phyloP scores from a whole-genome alignment of 257 asterid genomes.

The Solanum clarkiae region DNA sequence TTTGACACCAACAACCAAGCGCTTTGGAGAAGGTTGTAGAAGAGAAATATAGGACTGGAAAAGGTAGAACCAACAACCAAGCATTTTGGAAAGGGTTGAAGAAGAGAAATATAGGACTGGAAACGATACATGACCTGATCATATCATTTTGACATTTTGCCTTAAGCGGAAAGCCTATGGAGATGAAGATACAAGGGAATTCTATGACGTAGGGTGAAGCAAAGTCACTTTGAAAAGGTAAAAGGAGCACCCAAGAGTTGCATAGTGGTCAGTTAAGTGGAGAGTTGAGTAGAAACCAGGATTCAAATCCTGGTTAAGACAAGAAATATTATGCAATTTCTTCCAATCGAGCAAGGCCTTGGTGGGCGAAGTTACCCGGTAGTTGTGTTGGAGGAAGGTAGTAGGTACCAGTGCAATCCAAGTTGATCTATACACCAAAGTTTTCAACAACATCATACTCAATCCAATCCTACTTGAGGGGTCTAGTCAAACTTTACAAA shows the following conservation, averaged over 20 bases:
- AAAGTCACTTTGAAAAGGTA: background rate
- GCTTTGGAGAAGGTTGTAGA: background rate
- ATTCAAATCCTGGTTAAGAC: background rate
- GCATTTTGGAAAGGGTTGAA: background rate
- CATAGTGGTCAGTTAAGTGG: background rate
- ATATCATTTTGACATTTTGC: background rate
- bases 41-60: background rate
- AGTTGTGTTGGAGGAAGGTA: background rate
- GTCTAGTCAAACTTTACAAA: background rate
- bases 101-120: background rate
- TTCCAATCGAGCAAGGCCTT: background rate
- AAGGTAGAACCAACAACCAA: background rate
- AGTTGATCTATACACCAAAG: background rate
- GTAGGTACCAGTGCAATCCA: background rate
- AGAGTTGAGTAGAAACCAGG: background rate
- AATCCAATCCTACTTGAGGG: background rate
- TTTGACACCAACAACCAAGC: background rate
- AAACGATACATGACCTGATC: background rate
- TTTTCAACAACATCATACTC: background rate
- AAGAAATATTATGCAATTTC: background rate
- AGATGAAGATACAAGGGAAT: background rate
- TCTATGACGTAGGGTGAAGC: background rate
- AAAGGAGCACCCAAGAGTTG: background rate
- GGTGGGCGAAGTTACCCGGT: background rate
- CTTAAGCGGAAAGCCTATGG: background rate